Base-by-base conservation (phyloP, 768 basidiomycete species). In the Amanita brunnescens region DNA sequence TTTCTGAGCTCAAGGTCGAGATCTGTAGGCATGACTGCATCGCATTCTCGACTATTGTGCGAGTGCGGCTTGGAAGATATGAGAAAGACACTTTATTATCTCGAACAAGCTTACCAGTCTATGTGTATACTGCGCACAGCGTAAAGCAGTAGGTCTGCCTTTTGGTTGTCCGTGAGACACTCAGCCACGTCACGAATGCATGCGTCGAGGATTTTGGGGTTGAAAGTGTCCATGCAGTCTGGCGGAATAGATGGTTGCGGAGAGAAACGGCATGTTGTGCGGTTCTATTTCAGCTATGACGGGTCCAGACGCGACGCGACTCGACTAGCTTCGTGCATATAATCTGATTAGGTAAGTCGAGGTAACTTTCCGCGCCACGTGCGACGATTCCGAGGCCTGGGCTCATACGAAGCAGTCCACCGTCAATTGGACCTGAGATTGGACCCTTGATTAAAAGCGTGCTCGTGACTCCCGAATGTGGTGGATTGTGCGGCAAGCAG, bases 81-180 rank as follows among this genome's bases (percentile, higher is more conserved):
- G 46, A 18, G 33, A 40, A 29, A 35, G 20, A 16, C 37, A 53
- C 51, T 52, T 47, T 49, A 46, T 51, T 47, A 49, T 26, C 53
- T 18, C 52, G 48, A 42, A 59, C 50, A 49, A 13, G 65, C 78
- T 33, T 62, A 85, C 82, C 82, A 76, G 52, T 90, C 83, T 42
- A 76, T 71, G 47, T 83, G 80, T 54, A 95, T 78, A 59, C 84
- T 85, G 56, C 84, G 81, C 75, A 92, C 81, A n/a, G 89, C 90
- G 57, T 87, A 81, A 44, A 91, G 64, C 48, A 91, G 68, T 33
- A 87, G 73, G 51, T 83, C 83, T 16, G 76, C 82, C 63, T 87
- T 87, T 61, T 86, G 77, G 57, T 76, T 76, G 61, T 83, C 77
- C 3, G 75, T 70, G 30, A 87, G 71, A 53, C 72, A 74, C 6